A percentile compares a stretch with the other conserved stretches of the same genome.
These are phyloP conservation scores for Pyronema omphalodes DNA, from an alignment of 495 filamentous ascomycete species.

Conservation along the genomic window DNA sequence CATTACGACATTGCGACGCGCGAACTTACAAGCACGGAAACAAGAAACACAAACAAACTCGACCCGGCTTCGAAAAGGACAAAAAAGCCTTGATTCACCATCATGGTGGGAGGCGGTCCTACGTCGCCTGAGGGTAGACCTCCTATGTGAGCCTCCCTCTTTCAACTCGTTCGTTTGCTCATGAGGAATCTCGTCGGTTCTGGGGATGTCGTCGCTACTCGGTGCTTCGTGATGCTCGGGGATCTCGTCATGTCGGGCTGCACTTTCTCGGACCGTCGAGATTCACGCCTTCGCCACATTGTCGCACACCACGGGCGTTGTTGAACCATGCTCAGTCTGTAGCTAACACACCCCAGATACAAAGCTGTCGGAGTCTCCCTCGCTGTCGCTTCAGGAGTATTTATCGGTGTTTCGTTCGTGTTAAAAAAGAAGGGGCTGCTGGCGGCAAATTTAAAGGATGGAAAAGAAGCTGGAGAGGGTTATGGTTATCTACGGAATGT, in stretches of 20 bases:
- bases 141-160: slow-evolving; percentile 11
- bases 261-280: too few species aligned
- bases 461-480: slow-evolving; percentile 76
- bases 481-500: slow-evolving; percentile 95
- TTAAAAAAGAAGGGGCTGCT: slow-evolving; percentile 84
- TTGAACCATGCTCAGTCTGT: neutral
- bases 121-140: slow-evolving; percentile 4
- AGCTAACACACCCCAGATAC: slow-evolving; percentile 29
- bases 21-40: too few species aligned
- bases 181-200: neutral
- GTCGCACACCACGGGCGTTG: too few species aligned
- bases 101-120: neutral
- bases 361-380: slow-evolving; percentile 78
- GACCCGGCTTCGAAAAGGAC: neutral
- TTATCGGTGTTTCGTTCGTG: slow-evolving; percentile 92
- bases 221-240: too few species aligned
- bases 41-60: neutral
- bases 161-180: slow-evolving; percentile 2
- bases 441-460: slow-evolving; percentile 84
- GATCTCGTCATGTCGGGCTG: too few species aligned
- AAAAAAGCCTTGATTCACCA: neutral
- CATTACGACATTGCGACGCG: too few species aligned
- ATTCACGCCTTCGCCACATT: too few species aligned
- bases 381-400: slow-evolving; percentile 72
- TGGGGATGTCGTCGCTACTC: neutral